These are phyloP conservation scores for Rhizoclosmatium globosum DNA, from an alignment of 192 early-diverging fungal species.

Conservation along the genomic window DNA sequence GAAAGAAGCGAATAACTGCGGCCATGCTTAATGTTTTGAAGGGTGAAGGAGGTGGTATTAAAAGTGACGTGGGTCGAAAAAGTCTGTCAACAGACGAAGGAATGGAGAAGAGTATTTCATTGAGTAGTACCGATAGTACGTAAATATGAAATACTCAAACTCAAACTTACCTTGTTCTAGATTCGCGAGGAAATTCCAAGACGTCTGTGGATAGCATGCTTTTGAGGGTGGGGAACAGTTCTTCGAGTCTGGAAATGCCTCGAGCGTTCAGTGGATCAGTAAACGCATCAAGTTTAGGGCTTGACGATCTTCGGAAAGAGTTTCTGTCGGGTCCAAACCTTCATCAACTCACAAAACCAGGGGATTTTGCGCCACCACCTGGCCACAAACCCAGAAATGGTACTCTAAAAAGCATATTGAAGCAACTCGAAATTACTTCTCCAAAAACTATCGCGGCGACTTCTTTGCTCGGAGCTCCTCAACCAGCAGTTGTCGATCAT, in stretches of 20 bases:
- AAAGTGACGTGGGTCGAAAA: not conserved
- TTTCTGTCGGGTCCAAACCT: constrained; percentile 8
- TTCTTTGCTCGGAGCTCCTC: too few relatives aligned
- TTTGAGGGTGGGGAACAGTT: not conserved
- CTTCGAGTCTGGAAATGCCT: not conserved
- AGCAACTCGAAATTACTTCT: not conserved
- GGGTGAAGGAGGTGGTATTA: not conserved
- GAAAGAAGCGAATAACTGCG: constrained; percentile 20
- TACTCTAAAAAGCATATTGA: constrained; percentile 15
- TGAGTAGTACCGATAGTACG: too few relatives aligned
- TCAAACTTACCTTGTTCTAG: too few relatives aligned
- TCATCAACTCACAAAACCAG: not conserved
- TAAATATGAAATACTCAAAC: too few relatives aligned
- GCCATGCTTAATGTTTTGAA: constrained; percentile 21
- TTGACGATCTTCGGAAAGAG: constrained; percentile 21
- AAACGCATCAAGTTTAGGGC: not conserved
- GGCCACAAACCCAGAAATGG: not conserved
- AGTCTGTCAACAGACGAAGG: not conserved
- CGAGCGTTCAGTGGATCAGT: not conserved
- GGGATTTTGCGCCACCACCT: not conserved
- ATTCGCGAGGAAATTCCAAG: too few relatives aligned
- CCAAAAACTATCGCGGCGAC: too few relatives aligned
- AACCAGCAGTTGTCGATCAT: not conserved
- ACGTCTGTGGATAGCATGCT: too few relatives aligned
- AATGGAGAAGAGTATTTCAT: too few relatives aligned